Evolutionary conservation across 257 asterid genomes (phyloP), one percentile per base, ranked within the genome.

Genomic region (Lithospermum erythrorhizon): DNA sequence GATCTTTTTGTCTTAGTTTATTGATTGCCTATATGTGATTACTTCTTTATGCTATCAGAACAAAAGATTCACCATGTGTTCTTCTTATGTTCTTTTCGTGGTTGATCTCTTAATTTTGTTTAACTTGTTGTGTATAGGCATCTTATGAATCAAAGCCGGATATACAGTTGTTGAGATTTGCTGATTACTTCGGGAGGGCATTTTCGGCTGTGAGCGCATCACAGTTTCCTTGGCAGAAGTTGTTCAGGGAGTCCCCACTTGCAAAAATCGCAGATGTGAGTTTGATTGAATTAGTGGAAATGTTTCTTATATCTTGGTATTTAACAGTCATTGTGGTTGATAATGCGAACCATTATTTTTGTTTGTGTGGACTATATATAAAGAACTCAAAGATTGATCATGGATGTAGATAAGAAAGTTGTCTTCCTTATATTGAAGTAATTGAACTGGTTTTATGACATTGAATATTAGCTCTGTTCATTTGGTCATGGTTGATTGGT

Each of bases 131-230:
- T 57, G 17, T 63, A 63, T 65, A 87, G 97, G 95, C 75, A 35
- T 87, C 95, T 35, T 83, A 82, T 65, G 96, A 78, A 66, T 84
- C 84, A 63, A 82, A 87, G 53, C 83, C 82, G 63, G 96, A 90
- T 24, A 82, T 87, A 61, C 96, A 81, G 45, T 69, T 90, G 84
- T 85, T 83, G 94, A 81, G 94, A 61, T 87, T 90, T 71, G 95
- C 96, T 25, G 97, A 90, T 75, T 90, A 90, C 65, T 87, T 87
- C 57, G 95, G 97, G 27, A 90, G 91, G 62, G 91, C 89, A 53
- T 90, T 90, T 76, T 84, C 96, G 6, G 81, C 77, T 0, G 97
- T 90, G 47, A 68, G 70, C 29, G 79, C 89, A 0, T 72, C 96
- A 13, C 94, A 87, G 59, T 90, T 90, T 71, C 95, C 97, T 13